Evolutionary conservation across 768 basidiomycete species (phyloP).

Genomic region (Dentipellis sp.): DNA sequence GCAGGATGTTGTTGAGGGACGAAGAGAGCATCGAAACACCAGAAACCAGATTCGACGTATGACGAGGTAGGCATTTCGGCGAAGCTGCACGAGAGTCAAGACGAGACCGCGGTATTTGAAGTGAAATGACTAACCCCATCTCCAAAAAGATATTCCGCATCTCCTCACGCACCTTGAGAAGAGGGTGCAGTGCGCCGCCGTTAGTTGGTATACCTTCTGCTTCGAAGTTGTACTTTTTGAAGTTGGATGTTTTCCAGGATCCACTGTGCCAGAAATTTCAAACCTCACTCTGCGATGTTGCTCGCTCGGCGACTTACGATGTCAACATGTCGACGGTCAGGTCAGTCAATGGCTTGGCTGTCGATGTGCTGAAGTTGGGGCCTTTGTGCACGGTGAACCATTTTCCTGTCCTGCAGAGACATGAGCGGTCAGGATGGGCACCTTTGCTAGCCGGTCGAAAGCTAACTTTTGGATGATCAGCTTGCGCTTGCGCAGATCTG

Average conservation of each 20-base stretch:
- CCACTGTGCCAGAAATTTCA: slow-evolving; percentile 43
- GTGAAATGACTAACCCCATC: slow-evolving; percentile 73
- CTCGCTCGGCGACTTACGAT: slow-evolving; percentile 46
- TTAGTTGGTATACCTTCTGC: slow-evolving; percentile 86
- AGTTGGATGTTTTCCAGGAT: slow-evolving; percentile 85
- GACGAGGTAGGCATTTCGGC: slow-evolving; percentile 96
- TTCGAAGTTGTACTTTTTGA: slow-evolving; percentile 99
- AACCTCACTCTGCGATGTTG: neutral
- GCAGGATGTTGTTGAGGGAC: slow-evolving; percentile 99
- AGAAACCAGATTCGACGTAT: slow-evolving; percentile 97
- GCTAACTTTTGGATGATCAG: slow-evolving; percentile 71
- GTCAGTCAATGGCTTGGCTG: slow-evolving; percentile 92
- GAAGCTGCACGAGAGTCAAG: slow-evolving; percentile 47
- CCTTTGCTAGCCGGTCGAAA: neutral
- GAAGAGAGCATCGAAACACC: slow-evolving; percentile 98
- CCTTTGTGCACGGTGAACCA: slow-evolving; percentile 92
- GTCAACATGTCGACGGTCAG: slow-evolving; percentile 91
- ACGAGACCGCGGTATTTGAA: neutral
- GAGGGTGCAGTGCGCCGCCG: slow-evolving; percentile 90
- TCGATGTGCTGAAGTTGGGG: slow-evolving; percentile 78
- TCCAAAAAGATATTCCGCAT: slow-evolving; percentile 97
- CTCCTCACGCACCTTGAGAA: slow-evolving; percentile 96
- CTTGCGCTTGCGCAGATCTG: slow-evolving; percentile 89
- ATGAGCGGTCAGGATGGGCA: neutral
- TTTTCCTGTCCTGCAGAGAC: slow-evolving; percentile 70